phyloP scores from a whole-genome alignment of 257 asterid species.

The Ajuga chamaepitys region DNA sequence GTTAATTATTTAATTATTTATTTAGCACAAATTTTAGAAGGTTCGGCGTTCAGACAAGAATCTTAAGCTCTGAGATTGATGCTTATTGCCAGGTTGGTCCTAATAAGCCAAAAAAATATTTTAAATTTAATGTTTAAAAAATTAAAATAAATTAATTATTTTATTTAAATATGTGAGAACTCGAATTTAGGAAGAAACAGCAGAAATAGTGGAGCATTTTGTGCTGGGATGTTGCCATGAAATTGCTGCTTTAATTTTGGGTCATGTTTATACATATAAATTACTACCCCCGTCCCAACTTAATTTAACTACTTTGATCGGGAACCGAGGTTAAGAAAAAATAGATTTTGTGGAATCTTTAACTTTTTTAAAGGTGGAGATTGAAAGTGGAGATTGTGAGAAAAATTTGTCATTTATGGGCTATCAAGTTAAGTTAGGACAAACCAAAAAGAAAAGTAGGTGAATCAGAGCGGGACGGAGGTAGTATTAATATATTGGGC shows the following conservation, averaged over 20 bases:
- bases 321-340: too few relatives aligned
- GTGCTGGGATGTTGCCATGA: slow-evolving; percentile 42
- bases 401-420: too few relatives aligned
- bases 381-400: too few relatives aligned
- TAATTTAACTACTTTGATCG: too few relatives aligned
- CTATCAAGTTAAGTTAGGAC: too few relatives aligned
- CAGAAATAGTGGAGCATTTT: slow-evolving; percentile 58
- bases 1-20: not conserved
- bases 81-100: slow-evolving; percentile 4
- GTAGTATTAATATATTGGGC: not conserved
- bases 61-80: slow-evolving; percentile 48
- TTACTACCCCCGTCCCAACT: too few relatives aligned
- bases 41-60: slow-evolving; percentile 50
- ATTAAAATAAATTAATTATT: not conserved
- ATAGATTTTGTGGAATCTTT: too few relatives aligned
- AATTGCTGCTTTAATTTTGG: slow-evolving; percentile 20
- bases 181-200: slow-evolving; percentile 28
- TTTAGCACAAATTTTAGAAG: slow-evolving; percentile 47
- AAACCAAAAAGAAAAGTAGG: too few relatives aligned
- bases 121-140: slow-evolving; percentile 8
- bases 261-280: slow-evolving; percentile 5
- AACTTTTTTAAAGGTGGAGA: too few relatives aligned
- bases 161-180: not conserved
- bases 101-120: not conserved
- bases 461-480: too few relatives aligned